These are phyloP conservation scores for Fusarium sp. DNA, from an alignment of 2,329 filamentous ascomycete species.

Conservation along the genomic window DNA sequence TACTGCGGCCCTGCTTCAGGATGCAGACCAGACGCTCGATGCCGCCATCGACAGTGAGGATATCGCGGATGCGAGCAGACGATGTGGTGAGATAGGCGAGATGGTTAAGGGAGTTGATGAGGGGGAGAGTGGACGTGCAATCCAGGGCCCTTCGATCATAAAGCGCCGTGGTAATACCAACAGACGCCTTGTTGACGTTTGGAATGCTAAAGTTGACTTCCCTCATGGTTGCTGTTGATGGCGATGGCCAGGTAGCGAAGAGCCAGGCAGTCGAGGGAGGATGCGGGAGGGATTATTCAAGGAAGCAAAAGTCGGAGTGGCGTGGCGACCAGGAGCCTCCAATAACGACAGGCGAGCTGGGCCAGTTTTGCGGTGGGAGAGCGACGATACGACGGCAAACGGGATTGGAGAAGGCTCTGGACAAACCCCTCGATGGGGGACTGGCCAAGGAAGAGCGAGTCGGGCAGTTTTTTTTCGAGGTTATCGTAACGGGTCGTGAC, in stretches of 20 bases:
- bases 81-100: constrained; percentile 98
- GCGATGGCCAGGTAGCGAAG: constrained; percentile 25
- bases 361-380: constrained; percentile 27
- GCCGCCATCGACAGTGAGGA: constrained; percentile 97
- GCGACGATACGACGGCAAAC: constrained; percentile 13
- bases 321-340: constrained; percentile 38
- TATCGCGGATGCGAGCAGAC: constrained; percentile 96
- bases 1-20: constrained; percentile 95
- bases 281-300: constrained; percentile 39
- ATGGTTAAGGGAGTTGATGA: constrained; percentile 99
- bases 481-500: constrained; percentile 42
- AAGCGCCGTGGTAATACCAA: constrained; percentile 97
- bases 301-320: constrained; percentile 36
- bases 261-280: constrained; percentile 26
- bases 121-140: constrained; percentile 95
- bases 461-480: constrained; percentile 34
- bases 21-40: constrained; percentile 98
- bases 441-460: constrained; percentile 35
- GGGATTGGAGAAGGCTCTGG: constrained; percentile 24
- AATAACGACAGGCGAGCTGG: constrained; percentile 19
- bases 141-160: constrained; percentile 98
- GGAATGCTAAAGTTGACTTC: constrained; percentile 99
- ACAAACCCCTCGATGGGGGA: constrained; percentile 42
- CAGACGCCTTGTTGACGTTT: constrained; percentile 99
- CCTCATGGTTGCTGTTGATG: constrained; percentile 78